Base-by-base conservation (phyloP, 768 basidiomycete genomes). In the Collybia sp. region DNA sequence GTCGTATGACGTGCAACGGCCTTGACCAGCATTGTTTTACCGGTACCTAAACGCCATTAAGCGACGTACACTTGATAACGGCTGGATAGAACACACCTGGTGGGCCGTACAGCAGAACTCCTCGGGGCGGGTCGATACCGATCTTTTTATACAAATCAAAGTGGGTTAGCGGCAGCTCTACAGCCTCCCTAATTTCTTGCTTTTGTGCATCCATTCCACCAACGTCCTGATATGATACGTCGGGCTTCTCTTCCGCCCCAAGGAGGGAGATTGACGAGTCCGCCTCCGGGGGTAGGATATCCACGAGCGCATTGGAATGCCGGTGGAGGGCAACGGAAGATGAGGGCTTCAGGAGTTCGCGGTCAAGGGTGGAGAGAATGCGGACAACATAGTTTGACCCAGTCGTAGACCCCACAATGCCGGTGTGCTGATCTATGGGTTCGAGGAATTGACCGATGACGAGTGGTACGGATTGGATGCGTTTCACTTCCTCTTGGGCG, bases 401-500 rank as follows among this genome's bases (percentile, higher is more conserved):
- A 3, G 96, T 98, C 0, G 96, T 99, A 12, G 90, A 93, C 40
- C 94, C 95, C 15, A 98, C 96, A 54, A 99, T 99, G 50, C 87
- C 93, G 12, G 95, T 93, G 56, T 87, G 83, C 64, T 97, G 91
- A 73, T 99, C 96, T 63, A 99, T 97, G 43, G 96, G 88, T 70
- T 99, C 96, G 31, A 98, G 81, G 73, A 99, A 99, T 66, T 99
- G 96, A 46, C 96, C 96, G 59, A 99, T 99, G 61, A 99, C 96
- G 12, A 99, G 83, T 0, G 96, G 96, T 5, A 99, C 96, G 44
- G 91, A 91, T 69, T 98, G 93, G 63, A 99, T 99, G 48, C 96
- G 89, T 69, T 97, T 96, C 61, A 99, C 96, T 70, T 99, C 96
- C 65, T 99, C 96, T 62, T 99, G 96, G 0, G 96, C 96, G 46